Percentiles rank a stretch among this genome's conserved stretches.
Evolutionary conservation across 2,329 filamentous ascomycete species (phyloP).

Genomic region (Colletotrichum sp.): DNA sequence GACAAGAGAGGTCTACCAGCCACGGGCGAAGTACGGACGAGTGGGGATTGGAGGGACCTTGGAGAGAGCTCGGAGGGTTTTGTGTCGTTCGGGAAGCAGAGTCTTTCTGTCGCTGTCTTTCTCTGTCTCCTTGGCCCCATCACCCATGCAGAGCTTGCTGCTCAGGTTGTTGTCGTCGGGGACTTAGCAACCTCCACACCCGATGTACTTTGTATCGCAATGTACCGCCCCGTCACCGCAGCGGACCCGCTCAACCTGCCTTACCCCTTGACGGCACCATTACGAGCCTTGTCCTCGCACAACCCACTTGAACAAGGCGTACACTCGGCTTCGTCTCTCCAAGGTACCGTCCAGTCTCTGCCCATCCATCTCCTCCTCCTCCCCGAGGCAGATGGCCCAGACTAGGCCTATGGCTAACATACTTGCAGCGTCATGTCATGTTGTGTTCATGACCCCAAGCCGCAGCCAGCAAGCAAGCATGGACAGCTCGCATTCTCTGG

Average conservation of each 20-base stretch:
- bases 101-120: not conserved
- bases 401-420: slow-evolving; percentile 3
- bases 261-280: slow-evolving; percentile 17
- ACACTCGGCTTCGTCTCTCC: not conserved
- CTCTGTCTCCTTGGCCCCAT: not conserved
- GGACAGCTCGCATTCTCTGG: not conserved
- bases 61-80: not conserved
- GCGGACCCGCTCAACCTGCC: slow-evolving; percentile 10
- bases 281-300: slow-evolving; percentile 7
- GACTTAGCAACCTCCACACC: slow-evolving; percentile 16
- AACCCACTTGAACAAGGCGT: slow-evolving; percentile 1
- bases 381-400: slow-evolving; percentile 5
- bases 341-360: not conserved
- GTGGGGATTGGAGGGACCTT: not conserved
- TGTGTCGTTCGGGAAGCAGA: not conserved
- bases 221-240: slow-evolving; percentile 11
- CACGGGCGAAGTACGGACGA: not conserved
- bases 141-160: slow-evolving; percentile 21
- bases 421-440: slow-evolving; percentile 13
- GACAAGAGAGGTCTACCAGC: not conserved
- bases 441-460: slow-evolving; percentile 2
- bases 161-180: slow-evolving; percentile 12
- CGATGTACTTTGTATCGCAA: slow-evolving; percentile 14
- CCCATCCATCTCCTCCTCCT: not conserved
- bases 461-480: not conserved